Percentiles rank a stretch among this genome's conserved stretches.
phyloP scores from a whole-genome alignment of 768 basidiomycete species.

The Russula sp. region DNA sequence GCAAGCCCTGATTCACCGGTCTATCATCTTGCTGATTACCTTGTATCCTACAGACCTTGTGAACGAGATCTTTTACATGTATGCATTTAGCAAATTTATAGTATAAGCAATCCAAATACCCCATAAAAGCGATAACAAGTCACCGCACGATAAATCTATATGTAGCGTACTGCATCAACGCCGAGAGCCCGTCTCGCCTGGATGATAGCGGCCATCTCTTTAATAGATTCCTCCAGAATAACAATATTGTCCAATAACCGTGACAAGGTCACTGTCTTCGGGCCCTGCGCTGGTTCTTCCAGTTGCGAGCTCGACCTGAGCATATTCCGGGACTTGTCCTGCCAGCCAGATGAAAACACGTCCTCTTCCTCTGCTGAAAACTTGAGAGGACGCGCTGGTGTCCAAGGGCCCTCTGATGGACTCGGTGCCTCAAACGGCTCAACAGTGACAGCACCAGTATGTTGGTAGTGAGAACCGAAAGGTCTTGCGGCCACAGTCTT shows the following conservation, averaged over 20 bases:
- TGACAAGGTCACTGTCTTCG: conserved; percentile 62
- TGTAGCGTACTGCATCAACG: conserved; percentile 73
- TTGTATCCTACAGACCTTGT: neutral
- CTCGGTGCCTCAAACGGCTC: conserved; percentile 62
- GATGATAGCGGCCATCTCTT: conserved; percentile 83
- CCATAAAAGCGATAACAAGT: neutral
- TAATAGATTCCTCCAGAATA: conserved; percentile 90
- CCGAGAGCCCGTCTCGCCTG: conserved; percentile 79
- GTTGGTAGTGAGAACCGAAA: conserved; percentile 79
- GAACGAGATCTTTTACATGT: conserved; percentile 5
- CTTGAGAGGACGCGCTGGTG: conserved; percentile 42
- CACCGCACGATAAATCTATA: conserved; percentile 35
- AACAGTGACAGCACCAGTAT: conserved; percentile 64
- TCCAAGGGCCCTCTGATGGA: conserved; percentile 61
- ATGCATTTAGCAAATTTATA: conserved; percentile 4
- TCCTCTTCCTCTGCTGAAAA: conserved; percentile 67
- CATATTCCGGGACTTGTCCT: conserved; percentile 30
- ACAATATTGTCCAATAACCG: conserved; percentile 90
- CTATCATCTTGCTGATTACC: neutral
- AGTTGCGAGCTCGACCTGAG: conserved; percentile 26
- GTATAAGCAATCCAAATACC: conserved; percentile 5
- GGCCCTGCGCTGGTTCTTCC: conserved; percentile 30
- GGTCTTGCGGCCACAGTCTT: conserved; percentile 60
- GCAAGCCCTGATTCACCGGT: conserved; percentile 2
- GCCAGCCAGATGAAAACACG: conserved; percentile 53